Evolutionary conservation across 768 basidiomycete genomes (phyloP), one percentile per base, ranked within the genome.

Genomic region (Tricholoma saponaceum): DNA sequence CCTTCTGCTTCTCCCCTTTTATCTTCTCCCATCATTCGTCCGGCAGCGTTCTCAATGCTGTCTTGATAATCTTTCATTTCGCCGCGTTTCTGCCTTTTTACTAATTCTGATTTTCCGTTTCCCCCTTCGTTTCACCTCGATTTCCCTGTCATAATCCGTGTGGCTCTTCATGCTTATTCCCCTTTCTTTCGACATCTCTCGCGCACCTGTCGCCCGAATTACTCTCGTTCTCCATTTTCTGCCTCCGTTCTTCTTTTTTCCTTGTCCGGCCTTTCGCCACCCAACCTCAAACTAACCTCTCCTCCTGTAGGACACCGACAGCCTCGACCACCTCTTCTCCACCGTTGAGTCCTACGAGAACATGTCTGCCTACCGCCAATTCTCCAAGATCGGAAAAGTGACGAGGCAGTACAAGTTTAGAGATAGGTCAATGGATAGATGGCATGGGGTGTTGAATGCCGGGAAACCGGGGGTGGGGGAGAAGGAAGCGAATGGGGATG

Each of bases 371-470:
- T 87, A 90, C 66, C 81, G 92, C 56, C 72, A 87, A 80, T 83
- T 82, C 71, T 88, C 88, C 59, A 87, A 87, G 70, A 85, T 87
- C 60, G 82, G 80, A 69, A 85, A 85, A 75, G 89, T 92, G 32
- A 89, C 90, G 86, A 85, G 88, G 5, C 67, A 74, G 49, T 74
- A 81, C 73, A 76, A 82, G 59, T 85, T 90, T 75, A 80, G 79
- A 46, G 79, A 82, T 16, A 82, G 88, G 26, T 84, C 86, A 3
- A 75, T 79, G 63, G 84, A 83, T 59, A 81, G 78, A 60, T 86
- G 84, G 85, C 79, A 82, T 53, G 69, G 68, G 20, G 74, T 81
- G n/a, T 65, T 80, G 37, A 71, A 70, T 41, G 43, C 55, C 10
- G 49, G 43, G 28, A 55, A 49, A 28, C 22, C 44, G 6, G 63